A percentile compares a stretch with the other conserved stretches of the same genome.
Conservation (phyloP, 2,329 filamentous ascomycete species). For the Fusarium keratoplasticum region DNA sequence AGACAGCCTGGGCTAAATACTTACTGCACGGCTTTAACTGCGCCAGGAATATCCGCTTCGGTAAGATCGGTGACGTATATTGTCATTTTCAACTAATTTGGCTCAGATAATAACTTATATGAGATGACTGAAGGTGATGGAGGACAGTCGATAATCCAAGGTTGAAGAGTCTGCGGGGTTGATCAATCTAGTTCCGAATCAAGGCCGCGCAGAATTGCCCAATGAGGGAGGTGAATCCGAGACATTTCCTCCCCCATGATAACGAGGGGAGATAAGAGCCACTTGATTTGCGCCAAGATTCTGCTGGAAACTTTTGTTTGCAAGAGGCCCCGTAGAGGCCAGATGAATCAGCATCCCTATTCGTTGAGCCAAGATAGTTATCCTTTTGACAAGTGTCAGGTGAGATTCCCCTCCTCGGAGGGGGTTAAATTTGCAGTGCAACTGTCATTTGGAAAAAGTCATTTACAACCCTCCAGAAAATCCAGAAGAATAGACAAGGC, state of each 20-base stretch:
- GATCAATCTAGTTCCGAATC: background rate
- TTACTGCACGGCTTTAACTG: slow-evolving; percentile 72
- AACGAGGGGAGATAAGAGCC: background rate
- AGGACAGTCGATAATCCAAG: background rate
- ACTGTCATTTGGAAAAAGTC: too few species aligned
- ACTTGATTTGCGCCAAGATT: background rate
- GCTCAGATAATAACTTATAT: rapidly evolving
- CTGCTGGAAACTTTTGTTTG: background rate
- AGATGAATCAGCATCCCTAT: background rate
- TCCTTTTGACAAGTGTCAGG: background rate
- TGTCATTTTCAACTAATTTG: slow-evolving; percentile 50
- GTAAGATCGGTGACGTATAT: slow-evolving; percentile 68
- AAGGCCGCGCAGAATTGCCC: background rate
- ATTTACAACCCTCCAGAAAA: too few species aligned
- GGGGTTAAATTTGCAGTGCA: background rate
- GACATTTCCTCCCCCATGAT: background rate
- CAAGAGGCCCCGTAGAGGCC: background rate
- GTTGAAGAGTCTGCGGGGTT: background rate
- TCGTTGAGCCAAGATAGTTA: background rate
- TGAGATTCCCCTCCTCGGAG: background rate
- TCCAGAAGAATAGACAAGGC: background rate
- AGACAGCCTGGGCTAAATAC: background rate
- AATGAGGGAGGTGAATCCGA: background rate
- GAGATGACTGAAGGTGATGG: background rate
- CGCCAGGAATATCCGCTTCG: slow-evolving; percentile 70